Evolutionary conservation across 1,139 yeast species (phyloP), one percentile per base, ranked within the genome.

Genomic region (Zhuliangozyma blackwelliae): DNA sequence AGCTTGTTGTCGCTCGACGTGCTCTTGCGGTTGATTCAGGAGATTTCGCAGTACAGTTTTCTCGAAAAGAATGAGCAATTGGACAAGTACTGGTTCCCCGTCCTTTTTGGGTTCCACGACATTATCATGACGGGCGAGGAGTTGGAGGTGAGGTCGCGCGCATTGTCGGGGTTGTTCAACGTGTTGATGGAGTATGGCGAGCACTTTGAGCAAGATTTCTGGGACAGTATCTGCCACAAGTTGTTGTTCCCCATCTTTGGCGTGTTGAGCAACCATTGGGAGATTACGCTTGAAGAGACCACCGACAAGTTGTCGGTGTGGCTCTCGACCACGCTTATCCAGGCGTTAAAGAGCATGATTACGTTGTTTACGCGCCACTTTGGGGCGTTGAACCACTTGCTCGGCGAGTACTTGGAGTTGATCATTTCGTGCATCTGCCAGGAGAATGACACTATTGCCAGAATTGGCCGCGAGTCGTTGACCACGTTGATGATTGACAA

Each of bases 291-390:
- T 48, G 81, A 79, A 25, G 70, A 63, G 32, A 42, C 48, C 11
- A 51, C 53, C 44, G 98, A 92, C 55, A 92, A 85, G 46, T 62
- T 89, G 50, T 86, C 96, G 29, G 95, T 94, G 12, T 94, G 98
- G 98, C 66, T 92, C 37, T 88, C 97, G 0, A 90, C 98, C 0
- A 94, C 98, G 0, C 75, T 94, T 60, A 89, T 94, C 41, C 98
- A 94, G 60, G 98, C 97, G 0, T 69, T 94, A 53, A 79, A 95
- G 56, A 87, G 88, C 52, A 77, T 90, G 83, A 81, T 92, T 48
- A 81, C 86, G 0, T 66, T 94, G 41, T 83, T 90, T 52, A 77
- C 90, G 1, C 85, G 82, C 45, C 90, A 85, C 59, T 92, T 88
- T 57, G 82, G 74, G 27, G 75, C 81, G 2, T 73, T 92, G 52